phyloP scores from a whole-genome alignment of 2,329 filamentous ascomycete genomes.

The Xylaria sp. region DNA sequence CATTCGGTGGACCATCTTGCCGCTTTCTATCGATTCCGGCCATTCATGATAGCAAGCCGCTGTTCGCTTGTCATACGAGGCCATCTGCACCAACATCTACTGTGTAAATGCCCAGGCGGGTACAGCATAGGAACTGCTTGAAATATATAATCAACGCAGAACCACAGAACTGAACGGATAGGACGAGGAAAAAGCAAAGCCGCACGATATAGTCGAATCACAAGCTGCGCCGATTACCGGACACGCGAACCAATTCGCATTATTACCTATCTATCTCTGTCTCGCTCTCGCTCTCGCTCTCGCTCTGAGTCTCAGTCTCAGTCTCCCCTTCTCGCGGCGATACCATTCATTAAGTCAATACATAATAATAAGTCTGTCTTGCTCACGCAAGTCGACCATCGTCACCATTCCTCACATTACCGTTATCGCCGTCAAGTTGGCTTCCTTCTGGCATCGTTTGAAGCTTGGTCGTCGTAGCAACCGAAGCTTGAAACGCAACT shows the following conservation, averaged over 20 bases:
- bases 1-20: conserved; percentile 6
- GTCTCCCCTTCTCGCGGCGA: no score
- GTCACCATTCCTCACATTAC: neutral
- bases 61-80: conserved; percentile 3
- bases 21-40: neutral
- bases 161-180: conserved; percentile 2
- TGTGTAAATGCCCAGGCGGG: neutral
- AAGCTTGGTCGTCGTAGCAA: no score
- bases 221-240: conserved; percentile 2
- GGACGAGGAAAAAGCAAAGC: conserved; percentile 10
- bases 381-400: neutral
- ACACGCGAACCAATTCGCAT: neutral
- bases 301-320: no score
- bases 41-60: neutral
- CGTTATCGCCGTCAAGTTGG: neutral
- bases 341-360: neutral
- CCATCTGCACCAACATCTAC: neutral
- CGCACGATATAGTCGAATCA: neutral
- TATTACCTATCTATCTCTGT: conserved; percentile 4
- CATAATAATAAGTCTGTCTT: neutral
- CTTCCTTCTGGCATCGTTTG: neutral
- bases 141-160: neutral
- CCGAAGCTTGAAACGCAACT: no score
- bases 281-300: neutral
- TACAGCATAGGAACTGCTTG: conserved; percentile 1